Conservation (phyloP, 495 filamentous ascomycete genomes). For the Parachaetomium inaequale region DNA sequence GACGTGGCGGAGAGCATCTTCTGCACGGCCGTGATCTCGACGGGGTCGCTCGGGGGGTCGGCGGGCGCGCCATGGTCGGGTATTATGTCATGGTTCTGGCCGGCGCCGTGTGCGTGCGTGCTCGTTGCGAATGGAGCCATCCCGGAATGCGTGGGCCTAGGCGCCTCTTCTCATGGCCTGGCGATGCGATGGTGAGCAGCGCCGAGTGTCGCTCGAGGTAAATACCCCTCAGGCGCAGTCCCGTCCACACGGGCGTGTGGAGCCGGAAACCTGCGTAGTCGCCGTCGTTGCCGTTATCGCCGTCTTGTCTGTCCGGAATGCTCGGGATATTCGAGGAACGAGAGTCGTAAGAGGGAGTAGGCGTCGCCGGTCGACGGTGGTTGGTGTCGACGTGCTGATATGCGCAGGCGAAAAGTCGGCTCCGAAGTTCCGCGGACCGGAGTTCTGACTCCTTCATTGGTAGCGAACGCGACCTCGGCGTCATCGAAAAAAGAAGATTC, state of each 20-base stretch:
- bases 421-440: not conserved
- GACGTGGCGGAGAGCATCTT: slow-evolving; percentile 92
- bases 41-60: slow-evolving; percentile 33
- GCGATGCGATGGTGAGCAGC: slow-evolving; percentile 4
- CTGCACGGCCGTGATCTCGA: slow-evolving; percentile 71
- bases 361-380: not conserved
- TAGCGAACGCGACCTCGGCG: too few relatives aligned
- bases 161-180: slow-evolving; percentile 1
- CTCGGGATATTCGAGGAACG: not conserved
- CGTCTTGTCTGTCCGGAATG: not conserved
- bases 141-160: not conserved
- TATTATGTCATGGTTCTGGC: slow-evolving; percentile 26
- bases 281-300: not conserved
- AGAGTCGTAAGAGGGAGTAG: not conserved
- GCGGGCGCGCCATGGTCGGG: slow-evolving; percentile 23
- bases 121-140: slow-evolving; percentile 20
- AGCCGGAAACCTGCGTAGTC: slow-evolving; percentile 2
- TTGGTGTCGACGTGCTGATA: not conserved
- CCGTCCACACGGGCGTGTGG: slow-evolving; percentile 14
- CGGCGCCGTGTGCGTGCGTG: slow-evolving; percentile 2
- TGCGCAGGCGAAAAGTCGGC: not conserved
- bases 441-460: not conserved
- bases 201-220: not conserved
- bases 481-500: slow-evolving; percentile 14
- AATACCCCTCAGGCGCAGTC: slow-evolving; percentile 10